Base-by-base conservation (phyloP, 148 eudicot species). In the Salicornia ramosissima region DNA sequence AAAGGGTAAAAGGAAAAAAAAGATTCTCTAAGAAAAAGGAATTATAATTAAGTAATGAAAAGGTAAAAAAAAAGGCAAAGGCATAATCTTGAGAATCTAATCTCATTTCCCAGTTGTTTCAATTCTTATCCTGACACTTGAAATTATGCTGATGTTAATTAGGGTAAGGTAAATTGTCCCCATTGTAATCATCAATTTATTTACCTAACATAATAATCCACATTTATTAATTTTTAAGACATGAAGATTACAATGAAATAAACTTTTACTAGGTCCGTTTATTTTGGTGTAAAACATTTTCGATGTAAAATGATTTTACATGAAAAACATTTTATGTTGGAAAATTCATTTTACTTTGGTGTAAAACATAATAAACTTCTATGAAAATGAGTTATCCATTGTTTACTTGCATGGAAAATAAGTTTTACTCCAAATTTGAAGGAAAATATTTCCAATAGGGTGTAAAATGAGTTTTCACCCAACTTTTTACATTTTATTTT, bases 61-160 rank as follows among this genome's bases (percentile, higher is more conserved):
- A 60, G 65, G 56, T 53, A 56, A 70, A 45, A 45, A 19, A 18
- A 15, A 59, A 39, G 45, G 55, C 67, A 71, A 73, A 73, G 52
- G 64, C 76, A 43, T 72, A 58, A 39, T 65, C 42, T 73, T 54
- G 45, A 55, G 45, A 65, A 65, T 34, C 76, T 33, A 31, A 43
- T 19, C 75, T 24, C 47, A 11, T 65, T 28, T 10, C 18, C 67
- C 15, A 16, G 14, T 46, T 45, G 28, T 57, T 42, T n/a, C n/a
- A n/a, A n/a, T n/a, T 71, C 68, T 71, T 74, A 74, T 75, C 78
- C 69, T 69, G 56, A 53, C 69, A 69, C 74, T 69, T 68, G n/a
- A n/a, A n/a, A n/a, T n/a, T n/a, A n/a, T n/a, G n/a, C n/a, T n/a
- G n/a, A n/a, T n/a, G n/a, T n/a, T n/a, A n/a, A 49, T 63, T 55